A percentile compares a stretch with the other conserved stretches of the same genome.
Evolutionary conservation across 352 stramenopile species (phyloP).

Genomic region (Pseudoperonospora humuli): DNA sequence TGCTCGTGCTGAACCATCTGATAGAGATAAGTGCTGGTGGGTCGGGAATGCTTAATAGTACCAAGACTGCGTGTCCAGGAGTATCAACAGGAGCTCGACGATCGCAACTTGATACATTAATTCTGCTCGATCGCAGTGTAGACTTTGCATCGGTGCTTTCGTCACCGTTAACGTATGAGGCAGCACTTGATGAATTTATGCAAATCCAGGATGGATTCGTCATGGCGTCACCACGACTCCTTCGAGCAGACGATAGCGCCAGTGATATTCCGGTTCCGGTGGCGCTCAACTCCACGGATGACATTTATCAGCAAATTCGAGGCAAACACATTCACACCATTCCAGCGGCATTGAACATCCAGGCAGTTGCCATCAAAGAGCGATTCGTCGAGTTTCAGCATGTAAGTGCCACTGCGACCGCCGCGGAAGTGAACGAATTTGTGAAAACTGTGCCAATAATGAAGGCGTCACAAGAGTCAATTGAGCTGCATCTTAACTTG

Average conservation of each 20-base stretch:
- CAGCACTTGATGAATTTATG: constrained; percentile 56
- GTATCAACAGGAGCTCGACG: no score
- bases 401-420: constrained; percentile 35
- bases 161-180: constrained; percentile 65
- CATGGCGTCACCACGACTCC: constrained; percentile 27
- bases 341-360: constrained; percentile 34
- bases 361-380: constrained; percentile 44
- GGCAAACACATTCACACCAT: constrained; percentile 54
- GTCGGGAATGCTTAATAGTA: no score
- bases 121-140: constrained; percentile 55
- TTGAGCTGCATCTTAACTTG: no score
- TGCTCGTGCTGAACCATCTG: no score
- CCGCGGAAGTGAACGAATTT: no score
- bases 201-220: constrained; percentile 56
- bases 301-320: constrained; percentile 51
- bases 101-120: no score
- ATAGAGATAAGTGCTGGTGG: no score
- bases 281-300: constrained; percentile 52
- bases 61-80: no score
- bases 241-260: constrained; percentile 29
- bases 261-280: constrained; percentile 25
- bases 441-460: no score
- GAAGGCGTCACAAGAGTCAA: no score
- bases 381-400: constrained; percentile 49
- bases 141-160: constrained; percentile 64